phyloP scores from a whole-genome alignment of 1,284 basidiomycete genomes.

The Rhodotorula sp. region DNA sequence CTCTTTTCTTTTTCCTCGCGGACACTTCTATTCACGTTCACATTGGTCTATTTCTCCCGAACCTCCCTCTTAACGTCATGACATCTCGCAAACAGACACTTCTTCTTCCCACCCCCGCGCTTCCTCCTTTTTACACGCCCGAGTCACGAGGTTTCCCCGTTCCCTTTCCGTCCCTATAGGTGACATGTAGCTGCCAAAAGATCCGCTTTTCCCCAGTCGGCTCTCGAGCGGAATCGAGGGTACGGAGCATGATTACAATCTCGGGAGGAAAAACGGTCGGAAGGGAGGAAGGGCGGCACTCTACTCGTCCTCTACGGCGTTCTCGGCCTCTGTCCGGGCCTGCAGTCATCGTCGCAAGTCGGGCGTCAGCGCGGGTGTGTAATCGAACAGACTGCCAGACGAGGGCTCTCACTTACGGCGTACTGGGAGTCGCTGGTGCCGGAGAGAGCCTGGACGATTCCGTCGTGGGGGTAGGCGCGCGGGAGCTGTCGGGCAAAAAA shows the following conservation, averaged over 20 bases:
- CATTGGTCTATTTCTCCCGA: too few species aligned
- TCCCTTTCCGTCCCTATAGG: too few species aligned
- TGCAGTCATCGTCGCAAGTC: background rate
- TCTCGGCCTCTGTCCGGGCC: slow-evolving; percentile 19
- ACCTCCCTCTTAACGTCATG: too few species aligned
- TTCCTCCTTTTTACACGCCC: background rate
- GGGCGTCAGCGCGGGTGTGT: too few species aligned
- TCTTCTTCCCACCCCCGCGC: background rate
- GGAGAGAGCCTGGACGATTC: slow-evolving; percentile 42
- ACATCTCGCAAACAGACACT: background rate
- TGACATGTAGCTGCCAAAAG: too few species aligned
- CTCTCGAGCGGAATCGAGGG: too few species aligned
- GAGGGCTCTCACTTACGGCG: slow-evolving; percentile 24
- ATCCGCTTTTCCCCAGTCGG: too few species aligned
- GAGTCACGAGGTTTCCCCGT: too few species aligned
- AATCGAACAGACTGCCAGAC: too few species aligned
- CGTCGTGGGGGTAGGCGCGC: slow-evolving; percentile 44
- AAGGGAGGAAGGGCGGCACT: background rate
- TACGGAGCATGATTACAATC: background rate
- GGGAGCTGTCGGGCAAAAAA: slow-evolving; percentile 21
- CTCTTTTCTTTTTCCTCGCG: background rate
- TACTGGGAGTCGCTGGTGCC: slow-evolving; percentile 39
- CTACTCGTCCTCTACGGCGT: slow-evolving; percentile 17
- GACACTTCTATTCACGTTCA: too few species aligned
- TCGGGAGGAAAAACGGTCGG: background rate